phyloP scores from a whole-genome alignment of 208 protist genomes.

The Leishmania gerbilli region DNA sequence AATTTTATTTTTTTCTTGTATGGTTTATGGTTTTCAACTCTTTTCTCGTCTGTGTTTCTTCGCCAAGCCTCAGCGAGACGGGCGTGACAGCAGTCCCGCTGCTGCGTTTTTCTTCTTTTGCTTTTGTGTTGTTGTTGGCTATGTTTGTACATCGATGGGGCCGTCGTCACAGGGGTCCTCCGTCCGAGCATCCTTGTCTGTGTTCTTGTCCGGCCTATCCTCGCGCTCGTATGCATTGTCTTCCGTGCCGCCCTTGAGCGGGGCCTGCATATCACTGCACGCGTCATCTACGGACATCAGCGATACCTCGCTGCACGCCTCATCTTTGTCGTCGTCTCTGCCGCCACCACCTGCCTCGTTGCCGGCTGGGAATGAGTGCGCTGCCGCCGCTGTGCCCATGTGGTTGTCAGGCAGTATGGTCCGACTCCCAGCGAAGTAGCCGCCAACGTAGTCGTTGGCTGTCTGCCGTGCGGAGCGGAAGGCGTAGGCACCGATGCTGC shows the following conservation, averaged over 20 bases:
- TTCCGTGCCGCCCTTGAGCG: not conserved
- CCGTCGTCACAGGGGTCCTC: not conserved
- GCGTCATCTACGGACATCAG: conserved; percentile 27
- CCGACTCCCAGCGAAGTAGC: conserved; percentile 27
- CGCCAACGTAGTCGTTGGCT: conserved; percentile 34
- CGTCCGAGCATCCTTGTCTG: not conserved
- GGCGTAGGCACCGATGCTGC: conserved; percentile 34
- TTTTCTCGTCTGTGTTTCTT: not conserved
- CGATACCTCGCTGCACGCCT: conserved; percentile 24
- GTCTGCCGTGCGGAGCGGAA: conserved; percentile 27
- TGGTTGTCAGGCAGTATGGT: conserved; percentile 27
- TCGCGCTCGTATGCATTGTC: not conserved
- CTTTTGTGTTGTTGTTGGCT: not conserved
- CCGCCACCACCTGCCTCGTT: not conserved
- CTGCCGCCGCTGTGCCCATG: not conserved
- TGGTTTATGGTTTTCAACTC: not conserved
- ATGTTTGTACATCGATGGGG: conserved; percentile 5
- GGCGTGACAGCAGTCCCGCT: not conserved
- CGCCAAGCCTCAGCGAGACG: not conserved
- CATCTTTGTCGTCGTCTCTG: conserved; percentile 6
- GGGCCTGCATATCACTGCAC: conserved; percentile 19
- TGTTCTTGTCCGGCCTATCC: not conserved
- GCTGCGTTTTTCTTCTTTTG: not conserved
- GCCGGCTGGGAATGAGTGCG: not conserved
- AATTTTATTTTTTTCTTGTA: not conserved